Conservation (phyloP, 1,284 basidiomycete genomes). For the Tilletia caries region DNA sequence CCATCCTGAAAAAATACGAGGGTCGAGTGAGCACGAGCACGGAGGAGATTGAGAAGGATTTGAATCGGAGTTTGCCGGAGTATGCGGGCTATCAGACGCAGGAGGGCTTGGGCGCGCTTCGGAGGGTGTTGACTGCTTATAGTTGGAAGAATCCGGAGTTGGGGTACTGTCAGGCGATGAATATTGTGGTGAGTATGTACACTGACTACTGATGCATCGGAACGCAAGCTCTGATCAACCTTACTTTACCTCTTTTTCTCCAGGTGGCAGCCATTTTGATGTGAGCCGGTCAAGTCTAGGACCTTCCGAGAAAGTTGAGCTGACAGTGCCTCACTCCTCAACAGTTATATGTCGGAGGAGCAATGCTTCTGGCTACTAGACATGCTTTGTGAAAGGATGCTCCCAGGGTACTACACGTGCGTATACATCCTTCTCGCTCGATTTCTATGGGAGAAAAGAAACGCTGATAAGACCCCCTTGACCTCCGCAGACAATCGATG, state of each 20-base stretch:
- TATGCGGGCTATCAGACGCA: constrained; percentile 49
- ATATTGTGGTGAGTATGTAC: constrained; percentile 79
- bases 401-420: constrained; percentile 92
- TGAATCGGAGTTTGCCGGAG: constrained; percentile 66
- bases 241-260: background rate
- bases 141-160: constrained; percentile 91
- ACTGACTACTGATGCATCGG: constrained; percentile 56
- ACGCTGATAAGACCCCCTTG: no score
- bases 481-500: constrained; percentile 96
- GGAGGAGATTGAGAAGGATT: constrained; percentile 98
- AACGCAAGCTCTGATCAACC: background rate
- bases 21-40: constrained; percentile 82
- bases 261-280: constrained; percentile 21
- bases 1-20: constrained; percentile 72
- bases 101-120: constrained; percentile 61
- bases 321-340: no score
- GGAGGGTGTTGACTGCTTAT: constrained; percentile 91
- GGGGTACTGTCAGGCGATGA: constrained; percentile 54
- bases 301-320: no score
- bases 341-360: constrained; percentile 96
- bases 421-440: constrained; percentile 9
- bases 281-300: background rate
- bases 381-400: constrained; percentile 85
- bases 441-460: no score
- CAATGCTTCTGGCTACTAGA: constrained; percentile 97